Percentiles rank a stretch among this genome's conserved stretches.
phyloP scores from a whole-genome alignment of 345 rosid species.

The Reutealis trisperma region DNA sequence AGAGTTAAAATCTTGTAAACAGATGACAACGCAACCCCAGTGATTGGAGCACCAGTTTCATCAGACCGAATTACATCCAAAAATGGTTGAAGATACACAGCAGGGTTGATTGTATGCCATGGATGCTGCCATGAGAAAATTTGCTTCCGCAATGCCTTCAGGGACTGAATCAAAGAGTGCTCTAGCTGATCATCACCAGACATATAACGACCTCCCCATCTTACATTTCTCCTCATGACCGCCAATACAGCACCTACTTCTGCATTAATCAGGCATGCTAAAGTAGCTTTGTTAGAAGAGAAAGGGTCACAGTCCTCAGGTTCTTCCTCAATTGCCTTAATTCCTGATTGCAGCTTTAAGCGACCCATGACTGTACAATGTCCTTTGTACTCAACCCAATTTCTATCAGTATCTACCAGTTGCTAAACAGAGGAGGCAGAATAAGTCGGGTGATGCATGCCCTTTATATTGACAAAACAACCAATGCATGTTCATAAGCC shows the following conservation, averaged over 20 bases:
- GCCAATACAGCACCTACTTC: constrained; percentile 96
- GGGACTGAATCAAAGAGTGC: constrained; percentile 83
- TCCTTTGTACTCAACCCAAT: constrained; percentile 31
- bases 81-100: constrained; percentile 85
- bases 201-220: constrained; percentile 95
- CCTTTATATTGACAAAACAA: constrained; percentile 30
- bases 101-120: constrained; percentile 83
- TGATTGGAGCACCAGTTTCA: constrained; percentile 95
- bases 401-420: constrained; percentile 23
- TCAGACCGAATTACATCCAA: constrained; percentile 86
- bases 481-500: constrained; percentile 7
- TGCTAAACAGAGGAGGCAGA: constrained; percentile 19
- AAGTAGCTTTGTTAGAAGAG: constrained; percentile 54
- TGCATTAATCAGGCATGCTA: constrained; percentile 82
- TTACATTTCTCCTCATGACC: constrained; percentile 96
- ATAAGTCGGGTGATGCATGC: constrained; percentile 32
- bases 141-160: constrained; percentile 84
- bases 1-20: constrained; percentile 82
- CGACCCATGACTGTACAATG: constrained; percentile 70
- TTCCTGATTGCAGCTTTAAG: constrained; percentile 82
- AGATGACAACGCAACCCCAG: constrained; percentile 89
- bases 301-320: constrained; percentile 74
- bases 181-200: constrained; percentile 95
- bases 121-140: constrained; percentile 84
- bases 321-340: constrained; percentile 91